Base-by-base conservation (phyloP, 2,329 filamentous ascomycete species). In the Pezicula neosporulosa region DNA sequence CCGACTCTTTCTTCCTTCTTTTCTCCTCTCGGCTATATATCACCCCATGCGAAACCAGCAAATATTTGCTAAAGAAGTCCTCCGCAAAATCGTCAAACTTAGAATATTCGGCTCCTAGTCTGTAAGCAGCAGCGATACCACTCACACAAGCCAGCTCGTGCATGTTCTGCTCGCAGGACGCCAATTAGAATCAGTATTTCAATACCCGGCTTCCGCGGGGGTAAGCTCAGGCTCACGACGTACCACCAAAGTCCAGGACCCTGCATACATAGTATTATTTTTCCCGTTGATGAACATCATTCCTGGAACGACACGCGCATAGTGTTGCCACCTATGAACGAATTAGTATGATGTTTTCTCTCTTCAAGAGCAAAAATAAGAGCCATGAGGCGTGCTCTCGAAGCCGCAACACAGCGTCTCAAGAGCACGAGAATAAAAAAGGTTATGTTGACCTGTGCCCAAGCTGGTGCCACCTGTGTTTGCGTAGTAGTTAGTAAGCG, bases 251-350 rank as follows among this genome's bases (percentile, higher is more conserved):
- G 61, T 65, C 61, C 59, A 65, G 4, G 57, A 60, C 2, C 62
- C 58, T 5, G 60, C 58, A 51, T 64, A 62, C 16, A 44, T 72
- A 0, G 86, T 89, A 45, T 74, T 72, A 24, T 81, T 81, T 54
- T 74, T 78, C 0, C 84, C 85, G 56, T 90, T 85, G 3, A 90
- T 75, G 21, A 86, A 79, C 84, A 86, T 86, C 77, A 90, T 80
- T 56, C 82, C 82, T 0, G 86, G 86, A 1, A 90, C 83, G 1
- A 86, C 83, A 33, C 81, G 75, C 1, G 79, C 62, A 61, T 85
- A 86, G 60, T 86, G 83, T 33, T 81, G 80, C 76, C 77, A 86
- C 3, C 76, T 73, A 24, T 24, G 5, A 24, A 24, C 24, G 24
- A 24, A 24, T 24, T 24, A 24, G 24, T 6, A 24, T 24, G 24